phyloP scores from a whole-genome alignment of 2,329 filamentous ascomycete genomes.

The Ceratocystis papillata region DNA sequence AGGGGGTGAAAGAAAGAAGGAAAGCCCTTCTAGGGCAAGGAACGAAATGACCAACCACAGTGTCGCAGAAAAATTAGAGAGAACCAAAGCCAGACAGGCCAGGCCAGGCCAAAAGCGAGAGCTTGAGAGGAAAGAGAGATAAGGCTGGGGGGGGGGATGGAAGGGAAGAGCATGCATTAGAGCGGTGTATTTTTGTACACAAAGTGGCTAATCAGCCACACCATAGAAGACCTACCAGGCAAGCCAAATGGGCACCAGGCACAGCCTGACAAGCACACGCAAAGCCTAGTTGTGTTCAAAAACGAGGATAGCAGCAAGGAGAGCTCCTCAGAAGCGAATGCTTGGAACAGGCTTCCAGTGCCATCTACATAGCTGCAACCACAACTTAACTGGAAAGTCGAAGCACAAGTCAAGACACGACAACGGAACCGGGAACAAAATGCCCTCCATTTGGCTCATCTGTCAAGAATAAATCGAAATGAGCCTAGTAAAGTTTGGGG shows the following conservation, averaged over 20 bases:
- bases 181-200: slow-evolving; percentile 10
- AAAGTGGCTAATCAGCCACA: slow-evolving; percentile 2
- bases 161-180: slow-evolving; percentile 6
- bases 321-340: background rate
- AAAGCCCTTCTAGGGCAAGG: slow-evolving; percentile 6
- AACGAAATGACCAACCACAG: slow-evolving; percentile 10
- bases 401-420: no score
- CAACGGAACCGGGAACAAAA: background rate
- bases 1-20: background rate
- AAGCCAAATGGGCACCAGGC: slow-evolving; percentile 2
- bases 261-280: background rate
- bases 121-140: background rate
- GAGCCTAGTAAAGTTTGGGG: background rate
- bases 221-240: background rate
- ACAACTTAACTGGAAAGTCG: no score
- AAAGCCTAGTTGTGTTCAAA: background rate
- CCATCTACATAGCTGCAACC: background rate
- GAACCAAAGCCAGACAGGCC: background rate
- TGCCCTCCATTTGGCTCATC: background rate
- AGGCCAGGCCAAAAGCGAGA: background rate
- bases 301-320: background rate
- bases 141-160: background rate
- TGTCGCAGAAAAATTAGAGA: slow-evolving; percentile 1
- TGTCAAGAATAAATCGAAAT: background rate
- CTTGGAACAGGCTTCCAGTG: background rate